Evolutionary conservation across 2,329 filamentous ascomycete species (phyloP), one percentile per base, ranked within the genome.

Genomic region (Nigrospora oryzae): DNA sequence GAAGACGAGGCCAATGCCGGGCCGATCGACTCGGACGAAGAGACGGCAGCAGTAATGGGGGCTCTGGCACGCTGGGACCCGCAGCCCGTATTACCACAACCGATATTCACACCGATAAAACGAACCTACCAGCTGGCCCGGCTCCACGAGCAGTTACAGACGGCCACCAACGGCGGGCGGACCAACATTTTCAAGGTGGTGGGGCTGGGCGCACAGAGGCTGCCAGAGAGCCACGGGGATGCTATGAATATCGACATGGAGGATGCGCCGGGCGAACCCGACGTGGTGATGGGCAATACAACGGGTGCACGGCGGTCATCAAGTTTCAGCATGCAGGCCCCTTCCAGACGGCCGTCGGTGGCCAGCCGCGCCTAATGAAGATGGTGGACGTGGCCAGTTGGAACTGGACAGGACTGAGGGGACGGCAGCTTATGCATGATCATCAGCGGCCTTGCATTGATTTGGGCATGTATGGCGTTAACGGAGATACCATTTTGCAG

Each of bases 21-120:
- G 3, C 86, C 88, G 1, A 80, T 98, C 34, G 93, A 98, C 63
- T 93, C 87, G 2, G 93, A 98, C 60, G 93, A 97, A 69, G 93
- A 98, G 65, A 89, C 88, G 42, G 84, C 89, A 40, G 77, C 84
- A 0, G 87, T 97, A 42, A 95, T 97, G 89, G 73, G 77, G 31
- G 86, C 87, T 8, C 75, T 91, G 44, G 73, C 81, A 19, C 79
- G 81, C 44, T 89, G 87, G 68, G 82, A 81, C 37, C 90, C 91
- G 0, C 81, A 84, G 50, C 90, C 91, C 1, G 68, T 95, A 5
- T 76, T 88, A 28, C 79, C 82, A 8, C 81, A 86, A 58, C 77
- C 70, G 4, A 60, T 78, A 2, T 77, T 83, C 51, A 66, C 71
- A 5, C 79, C 81, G 4, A 81, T 84, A 47, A 77, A 75, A 54